Evolutionary conservation across 2,329 filamentous ascomycete genomes (phyloP).

Genomic region (Fusarium chuoi): DNA sequence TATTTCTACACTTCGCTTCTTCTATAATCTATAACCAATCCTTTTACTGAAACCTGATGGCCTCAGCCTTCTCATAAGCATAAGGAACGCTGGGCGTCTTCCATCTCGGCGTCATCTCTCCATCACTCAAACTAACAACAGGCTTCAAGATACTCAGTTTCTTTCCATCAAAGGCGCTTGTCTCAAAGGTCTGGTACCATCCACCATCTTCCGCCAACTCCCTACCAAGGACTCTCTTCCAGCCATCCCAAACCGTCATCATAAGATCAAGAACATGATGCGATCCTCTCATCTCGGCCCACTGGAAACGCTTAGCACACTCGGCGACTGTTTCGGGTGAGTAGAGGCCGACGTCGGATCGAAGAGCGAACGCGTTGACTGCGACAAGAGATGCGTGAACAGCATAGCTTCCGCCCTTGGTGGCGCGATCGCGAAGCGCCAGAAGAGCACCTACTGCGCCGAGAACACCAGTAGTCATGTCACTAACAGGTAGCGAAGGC

Average conservation of each 20-base stretch:
- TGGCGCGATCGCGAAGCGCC: slow-evolving; percentile 47
- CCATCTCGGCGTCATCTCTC: background rate
- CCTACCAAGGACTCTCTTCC: background rate
- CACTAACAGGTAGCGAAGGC: slow-evolving; percentile 43
- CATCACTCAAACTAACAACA: background rate
- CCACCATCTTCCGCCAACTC: background rate
- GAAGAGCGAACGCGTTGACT: slow-evolving; percentile 10
- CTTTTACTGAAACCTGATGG: background rate
- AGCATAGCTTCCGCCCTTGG: slow-evolving; percentile 24
- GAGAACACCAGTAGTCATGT: slow-evolving; percentile 50
- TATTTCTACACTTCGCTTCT: fast-evolving
- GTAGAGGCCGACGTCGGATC: background rate
- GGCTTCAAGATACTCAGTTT: slow-evolving; percentile 19
- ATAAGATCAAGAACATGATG: slow-evolving; percentile 22
- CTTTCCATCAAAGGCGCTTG: slow-evolving; percentile 12
- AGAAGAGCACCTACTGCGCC: slow-evolving; percentile 48
- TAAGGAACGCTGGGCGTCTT: slow-evolving; percentile 22
- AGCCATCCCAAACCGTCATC: slow-evolving; percentile 15
- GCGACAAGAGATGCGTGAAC: slow-evolving; percentile 12
- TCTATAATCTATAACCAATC: fast-evolving
- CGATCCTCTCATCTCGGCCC: slow-evolving; percentile 17
- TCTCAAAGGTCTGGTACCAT: slow-evolving; percentile 9
- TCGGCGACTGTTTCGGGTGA: slow-evolving; percentile 2
- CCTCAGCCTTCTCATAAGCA: slow-evolving; percentile 15
- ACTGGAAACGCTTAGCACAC: slow-evolving; percentile 14